Evolutionary conservation across 768 basidiomycete genomes (phyloP).

Genomic region (Suillus hirtellus): DNA sequence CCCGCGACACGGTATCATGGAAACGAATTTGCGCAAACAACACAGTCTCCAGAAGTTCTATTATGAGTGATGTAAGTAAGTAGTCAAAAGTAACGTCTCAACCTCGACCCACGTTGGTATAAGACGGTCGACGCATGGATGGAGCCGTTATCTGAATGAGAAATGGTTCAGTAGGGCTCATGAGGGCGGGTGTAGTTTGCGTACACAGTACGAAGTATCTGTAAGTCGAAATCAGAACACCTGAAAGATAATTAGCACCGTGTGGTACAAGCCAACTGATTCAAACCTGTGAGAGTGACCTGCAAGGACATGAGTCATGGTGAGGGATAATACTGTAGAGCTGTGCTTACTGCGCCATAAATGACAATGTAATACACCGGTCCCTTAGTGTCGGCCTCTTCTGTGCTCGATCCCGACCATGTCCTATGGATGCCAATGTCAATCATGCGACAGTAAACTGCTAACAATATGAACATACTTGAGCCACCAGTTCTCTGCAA

Average conservation of each 20-base stretch:
- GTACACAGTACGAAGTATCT: constrained; percentile 74
- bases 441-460: constrained; percentile 20
- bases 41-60: constrained; percentile 70
- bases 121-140: constrained; percentile 77
- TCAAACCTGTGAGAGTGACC: constrained; percentile 34
- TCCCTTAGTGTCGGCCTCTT: constrained; percentile 39
- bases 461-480: constrained; percentile 36
- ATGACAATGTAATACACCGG: constrained; percentile 52
- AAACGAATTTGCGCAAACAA: constrained; percentile 89
- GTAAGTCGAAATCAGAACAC: constrained; percentile 52
- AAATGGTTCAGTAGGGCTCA: constrained; percentile 12
- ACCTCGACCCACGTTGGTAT: constrained; percentile 54
- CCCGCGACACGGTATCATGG: constrained; percentile 89
- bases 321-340: constrained; percentile 12
- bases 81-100: neutral
- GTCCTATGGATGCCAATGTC: constrained; percentile 33
- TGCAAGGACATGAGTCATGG: constrained; percentile 29
- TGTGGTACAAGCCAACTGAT: neutral
- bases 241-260: constrained; percentile 22
- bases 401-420: constrained; percentile 57
- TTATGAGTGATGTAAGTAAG: constrained; percentile 16
- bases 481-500: constrained; percentile 73
- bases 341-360: constrained; percentile 59
- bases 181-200: constrained; percentile 21
- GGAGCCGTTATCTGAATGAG: constrained; percentile 62